Evolutionary conservation across 2,329 filamentous ascomycete species (phyloP).

Genomic region (Fusarium dimerum): DNA sequence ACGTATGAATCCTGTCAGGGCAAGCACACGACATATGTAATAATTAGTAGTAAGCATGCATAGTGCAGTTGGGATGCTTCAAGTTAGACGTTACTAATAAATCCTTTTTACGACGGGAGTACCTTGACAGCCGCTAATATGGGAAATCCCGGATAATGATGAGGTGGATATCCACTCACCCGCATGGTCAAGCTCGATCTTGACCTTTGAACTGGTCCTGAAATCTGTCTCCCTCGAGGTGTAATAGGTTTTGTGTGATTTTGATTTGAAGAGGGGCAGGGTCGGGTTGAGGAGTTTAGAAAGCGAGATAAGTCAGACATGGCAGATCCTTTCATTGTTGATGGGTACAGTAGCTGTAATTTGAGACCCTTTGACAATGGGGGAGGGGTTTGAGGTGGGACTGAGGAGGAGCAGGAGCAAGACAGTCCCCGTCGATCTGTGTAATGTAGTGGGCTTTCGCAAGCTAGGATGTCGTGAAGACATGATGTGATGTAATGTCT

Average conservation of each 20-base stretch:
- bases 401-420: background rate
- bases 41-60: background rate
- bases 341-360: too few relatives aligned
- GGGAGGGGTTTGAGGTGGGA: too few relatives aligned
- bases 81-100: background rate
- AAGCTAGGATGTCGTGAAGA: background rate
- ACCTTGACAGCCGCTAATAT: background rate
- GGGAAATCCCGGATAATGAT: background rate
- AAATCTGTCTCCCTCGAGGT: background rate
- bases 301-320: background rate
- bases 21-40: background rate
- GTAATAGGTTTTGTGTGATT: conserved; percentile 30
- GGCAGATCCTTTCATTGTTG: too few relatives aligned
- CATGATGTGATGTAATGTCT: background rate
- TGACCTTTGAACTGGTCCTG: background rate
- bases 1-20: background rate
- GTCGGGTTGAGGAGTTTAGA: conserved; percentile 7
- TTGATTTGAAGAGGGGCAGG: conserved; percentile 26
- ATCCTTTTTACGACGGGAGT: background rate
- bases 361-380: too few relatives aligned
- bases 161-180: background rate
- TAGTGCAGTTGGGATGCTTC: background rate
- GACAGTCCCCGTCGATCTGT: background rate
- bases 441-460: background rate
- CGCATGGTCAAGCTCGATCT: background rate